Evolutionary conservation across 169 alveolate species (phyloP), one percentile per base, ranked within the genome.

Genomic region (Babesia caballi): DNA sequence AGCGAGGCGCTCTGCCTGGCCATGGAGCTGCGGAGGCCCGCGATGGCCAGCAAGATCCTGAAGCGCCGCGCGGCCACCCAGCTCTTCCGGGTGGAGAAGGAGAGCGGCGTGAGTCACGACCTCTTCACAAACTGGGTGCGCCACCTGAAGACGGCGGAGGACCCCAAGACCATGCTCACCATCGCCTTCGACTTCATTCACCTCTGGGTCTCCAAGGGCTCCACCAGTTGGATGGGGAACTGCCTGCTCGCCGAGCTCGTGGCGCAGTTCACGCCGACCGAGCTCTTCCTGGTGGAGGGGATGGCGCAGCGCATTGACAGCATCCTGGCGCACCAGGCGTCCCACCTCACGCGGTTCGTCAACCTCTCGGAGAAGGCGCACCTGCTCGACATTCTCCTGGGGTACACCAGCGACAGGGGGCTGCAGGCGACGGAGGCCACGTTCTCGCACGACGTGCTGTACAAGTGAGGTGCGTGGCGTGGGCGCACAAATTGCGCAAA

Each of bases 201-300:
- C 12, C 50, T 70, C n/a, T 81, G 88, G 83, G 66, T 81, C 33
- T 61, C 85, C 2, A 69, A 63, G 41, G 61, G 63, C n/a, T 60
- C 60, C 12, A 66, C 72, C 50, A 40, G 66, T 38, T 61, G 61
- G 76, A 47, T 70, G 71, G 88, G 75, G 5, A 81, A 81, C 46
- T 42, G 70, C 35, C 58, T 81, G 49, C 41, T 81, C 8, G 44
- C 49, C n/a, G 82, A 81, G 15, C 52, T 81, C 41, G 14, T 81
- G 38, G 50, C 5, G 51, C 77, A 70, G 33, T 53, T 69, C 41
- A 70, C 23, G 19, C 65, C 73, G 6, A 44, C 60, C n/a, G 84
- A 81, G n/a, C 56, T 81, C 33, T 50, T 70, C 21, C 54, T 67
- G 35, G 84, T 81, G 28, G 87, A 78, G 66, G 87, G 88, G 11